Evolutionary conservation across 768 basidiomycete species (phyloP).

Genomic region (Lactarius indigo): DNA sequence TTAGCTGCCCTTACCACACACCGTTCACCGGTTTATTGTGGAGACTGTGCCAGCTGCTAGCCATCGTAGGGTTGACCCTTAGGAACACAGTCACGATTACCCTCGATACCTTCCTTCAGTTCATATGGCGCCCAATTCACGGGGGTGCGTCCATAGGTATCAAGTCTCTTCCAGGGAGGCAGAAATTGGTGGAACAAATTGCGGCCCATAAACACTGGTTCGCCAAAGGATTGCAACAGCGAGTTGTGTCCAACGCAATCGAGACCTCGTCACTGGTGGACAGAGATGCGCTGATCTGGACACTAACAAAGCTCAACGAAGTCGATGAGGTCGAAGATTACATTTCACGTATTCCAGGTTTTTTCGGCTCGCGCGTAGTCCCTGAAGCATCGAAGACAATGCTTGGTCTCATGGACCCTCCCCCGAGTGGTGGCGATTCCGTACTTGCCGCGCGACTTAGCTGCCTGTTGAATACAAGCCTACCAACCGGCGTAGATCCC

Average conservation of each 20-base stretch:
- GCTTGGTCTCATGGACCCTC: not conserved
- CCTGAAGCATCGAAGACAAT: not conserved
- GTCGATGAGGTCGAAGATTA: slow-evolving; percentile 1
- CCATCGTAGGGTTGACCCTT: not conserved
- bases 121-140: not conserved
- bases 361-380: slow-evolving; percentile 8
- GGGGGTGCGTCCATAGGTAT: not conserved
- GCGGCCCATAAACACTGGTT: not conserved
- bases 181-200: not conserved
- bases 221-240: not conserved
- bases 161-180: not conserved
- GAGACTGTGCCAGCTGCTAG: not conserved
- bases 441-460: slow-evolving; percentile 4
- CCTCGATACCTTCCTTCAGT: not conserved
- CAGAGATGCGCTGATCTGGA: slow-evolving; percentile 8
- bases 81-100: not conserved
- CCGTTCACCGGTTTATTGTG: not conserved
- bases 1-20: slow-evolving; percentile 4
- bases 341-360: slow-evolving; percentile 1
- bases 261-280: not conserved
- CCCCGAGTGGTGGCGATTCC: not conserved
- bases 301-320: not conserved
- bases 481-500: not conserved
- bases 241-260: not conserved
- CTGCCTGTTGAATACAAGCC: not conserved